These are phyloP conservation scores for Taphrina pruni DNA, from an alignment of 1,139 yeast genomes.

Conservation along the genomic window DNA sequence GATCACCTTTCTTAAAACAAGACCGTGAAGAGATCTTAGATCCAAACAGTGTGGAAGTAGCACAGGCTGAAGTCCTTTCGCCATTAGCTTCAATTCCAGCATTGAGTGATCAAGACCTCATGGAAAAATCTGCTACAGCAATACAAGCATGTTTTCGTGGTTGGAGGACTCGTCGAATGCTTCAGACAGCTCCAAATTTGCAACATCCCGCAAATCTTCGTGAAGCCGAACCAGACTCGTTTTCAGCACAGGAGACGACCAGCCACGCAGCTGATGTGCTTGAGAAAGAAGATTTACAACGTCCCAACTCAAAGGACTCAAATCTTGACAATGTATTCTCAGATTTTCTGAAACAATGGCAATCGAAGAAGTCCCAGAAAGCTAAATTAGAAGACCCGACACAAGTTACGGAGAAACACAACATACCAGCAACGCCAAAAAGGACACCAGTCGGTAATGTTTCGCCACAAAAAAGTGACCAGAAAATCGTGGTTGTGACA, in stretches of 20 bases:
- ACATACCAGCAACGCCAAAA: constrained; percentile 9
- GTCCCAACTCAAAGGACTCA: constrained; percentile 4
- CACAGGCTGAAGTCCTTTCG: constrained; percentile 13
- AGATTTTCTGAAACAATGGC: constrained; percentile 32
- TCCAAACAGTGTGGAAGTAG: background rate
- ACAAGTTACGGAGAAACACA: background rate
- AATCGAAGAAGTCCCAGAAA: constrained; percentile 30
- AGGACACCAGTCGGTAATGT: constrained; percentile 16
- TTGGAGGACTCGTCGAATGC: constrained; percentile 25
- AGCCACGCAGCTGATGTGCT: no score
- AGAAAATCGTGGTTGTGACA: background rate
- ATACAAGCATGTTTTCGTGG: constrained; percentile 36
- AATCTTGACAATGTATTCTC: constrained; percentile 11
- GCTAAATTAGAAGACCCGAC: constrained; percentile 19
- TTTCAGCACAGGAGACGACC: background rate
- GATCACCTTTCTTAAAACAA: constrained; percentile 18
- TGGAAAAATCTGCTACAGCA: constrained; percentile 8
- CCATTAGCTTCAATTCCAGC: background rate
- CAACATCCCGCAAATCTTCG: background rate
- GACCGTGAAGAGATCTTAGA: background rate
- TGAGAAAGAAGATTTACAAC: constrained; percentile 3
- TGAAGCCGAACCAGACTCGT: background rate
- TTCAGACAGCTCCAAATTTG: background rate
- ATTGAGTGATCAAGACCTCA: background rate
- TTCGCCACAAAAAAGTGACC: constrained; percentile 22